phyloP scores from a whole-genome alignment of 805 yeast species.

The Candida argentea region DNA sequence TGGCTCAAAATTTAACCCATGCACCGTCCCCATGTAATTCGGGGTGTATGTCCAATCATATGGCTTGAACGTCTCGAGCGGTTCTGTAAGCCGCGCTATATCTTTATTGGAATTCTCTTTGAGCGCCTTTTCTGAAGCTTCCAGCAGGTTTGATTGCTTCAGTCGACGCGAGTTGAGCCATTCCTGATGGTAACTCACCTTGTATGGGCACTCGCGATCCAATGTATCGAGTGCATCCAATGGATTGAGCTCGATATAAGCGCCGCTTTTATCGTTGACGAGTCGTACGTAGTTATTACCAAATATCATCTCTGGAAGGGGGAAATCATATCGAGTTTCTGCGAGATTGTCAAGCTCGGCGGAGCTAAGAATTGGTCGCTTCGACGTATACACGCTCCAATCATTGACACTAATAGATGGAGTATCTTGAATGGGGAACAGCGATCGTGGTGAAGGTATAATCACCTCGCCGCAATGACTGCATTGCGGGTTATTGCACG shows the following conservation, averaged over 20 bases:
- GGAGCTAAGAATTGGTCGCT: slow-evolving; percentile 69
- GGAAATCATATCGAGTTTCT: slow-evolving; percentile 51
- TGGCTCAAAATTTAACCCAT: slow-evolving; percentile 10
- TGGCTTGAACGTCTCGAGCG: slow-evolving; percentile 59
- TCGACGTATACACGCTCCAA: slow-evolving; percentile 68
- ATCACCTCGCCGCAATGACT: slow-evolving; percentile 60
- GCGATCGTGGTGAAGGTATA: slow-evolving; percentile 67
- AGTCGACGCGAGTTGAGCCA: slow-evolving; percentile 47
- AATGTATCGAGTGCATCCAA: slow-evolving; percentile 51
- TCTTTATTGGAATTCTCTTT: slow-evolving; percentile 16
- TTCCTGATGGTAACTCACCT: slow-evolving; percentile 77
- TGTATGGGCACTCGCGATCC: slow-evolving; percentile 24
- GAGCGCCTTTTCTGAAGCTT: slow-evolving; percentile 16
- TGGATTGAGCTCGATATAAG: slow-evolving; percentile 60
- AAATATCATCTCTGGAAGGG: slow-evolving; percentile 96
- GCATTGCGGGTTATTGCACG: slow-evolving; percentile 40
- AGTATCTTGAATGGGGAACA: slow-evolving; percentile 49
- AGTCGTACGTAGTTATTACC: slow-evolving; percentile 67
- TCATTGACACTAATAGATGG: slow-evolving; percentile 63
- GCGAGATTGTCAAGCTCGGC: slow-evolving; percentile 64
- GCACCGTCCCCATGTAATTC: slow-evolving; percentile 54
- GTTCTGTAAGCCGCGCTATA: slow-evolving; percentile 29
- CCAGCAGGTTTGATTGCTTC: slow-evolving; percentile 10
- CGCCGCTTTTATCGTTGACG: slow-evolving; percentile 23
- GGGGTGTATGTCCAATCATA: slow-evolving; percentile 97